These are phyloP conservation scores for Melanogaster broomeanus DNA, from an alignment of 768 basidiomycete genomes.

Conservation along the genomic window DNA sequence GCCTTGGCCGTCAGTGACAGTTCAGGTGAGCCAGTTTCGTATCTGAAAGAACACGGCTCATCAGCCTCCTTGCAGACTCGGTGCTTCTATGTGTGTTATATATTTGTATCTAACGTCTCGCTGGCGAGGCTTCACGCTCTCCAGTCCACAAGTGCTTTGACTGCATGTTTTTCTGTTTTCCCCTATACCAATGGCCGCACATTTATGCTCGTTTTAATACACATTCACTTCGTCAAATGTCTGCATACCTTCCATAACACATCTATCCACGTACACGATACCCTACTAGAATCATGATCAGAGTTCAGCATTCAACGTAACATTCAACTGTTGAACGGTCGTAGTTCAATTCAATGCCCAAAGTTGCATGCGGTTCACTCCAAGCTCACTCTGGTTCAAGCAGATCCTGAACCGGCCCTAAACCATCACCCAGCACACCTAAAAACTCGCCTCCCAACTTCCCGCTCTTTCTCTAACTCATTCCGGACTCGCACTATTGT, in stretches of 20 bases:
- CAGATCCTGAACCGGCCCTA: slow-evolving; percentile 31
- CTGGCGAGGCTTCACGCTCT: slow-evolving; percentile 3
- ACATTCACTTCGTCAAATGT: slow-evolving; percentile 18
- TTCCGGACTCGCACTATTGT: slow-evolving; percentile 40
- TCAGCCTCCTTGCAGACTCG: neutral
- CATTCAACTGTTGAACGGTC: no score
- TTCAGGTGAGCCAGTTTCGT: no score
- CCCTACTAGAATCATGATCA: no score
- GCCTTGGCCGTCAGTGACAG: neutral
- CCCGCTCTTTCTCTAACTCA: slow-evolving; percentile 20
- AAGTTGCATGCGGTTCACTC: no score
- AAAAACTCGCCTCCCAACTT: neutral
- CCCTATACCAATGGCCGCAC: slow-evolving; percentile 1
- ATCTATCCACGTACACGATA: neutral
- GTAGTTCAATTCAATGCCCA: no score
- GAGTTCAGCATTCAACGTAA: no score
- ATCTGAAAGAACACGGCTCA: neutral
- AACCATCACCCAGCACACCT: neutral
- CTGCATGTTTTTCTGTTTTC: neutral
- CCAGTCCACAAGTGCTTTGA: neutral
- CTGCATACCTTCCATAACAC: neutral
- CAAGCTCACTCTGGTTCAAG: no score
- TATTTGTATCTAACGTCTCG: slow-evolving; percentile 1
- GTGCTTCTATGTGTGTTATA: neutral
- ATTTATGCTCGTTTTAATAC: slow-evolving; percentile 22